These are phyloP conservation scores for Quercus lobata DNA, from an alignment of 331 rosid species.

Conservation along the genomic window DNA sequence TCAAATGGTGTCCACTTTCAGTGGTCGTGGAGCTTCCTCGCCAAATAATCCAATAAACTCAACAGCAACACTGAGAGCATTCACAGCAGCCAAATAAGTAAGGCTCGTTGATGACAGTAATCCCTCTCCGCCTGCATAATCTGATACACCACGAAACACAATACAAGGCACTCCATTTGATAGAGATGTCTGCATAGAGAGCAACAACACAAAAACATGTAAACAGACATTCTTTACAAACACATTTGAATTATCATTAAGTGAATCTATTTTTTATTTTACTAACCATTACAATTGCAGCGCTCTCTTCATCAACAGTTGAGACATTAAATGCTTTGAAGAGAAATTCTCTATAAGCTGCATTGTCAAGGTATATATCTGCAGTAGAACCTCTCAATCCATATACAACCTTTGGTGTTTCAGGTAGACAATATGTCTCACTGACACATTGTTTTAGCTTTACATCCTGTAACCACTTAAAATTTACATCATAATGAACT, in stretches of 20 bases:
- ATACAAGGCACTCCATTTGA: conserved; percentile 20
- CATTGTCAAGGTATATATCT: conserved; percentile 17
- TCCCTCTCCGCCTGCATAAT: not conserved
- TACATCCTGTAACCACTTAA: not conserved
- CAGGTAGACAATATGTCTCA: conserved; percentile 17
- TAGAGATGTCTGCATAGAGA: conserved; percentile 10
- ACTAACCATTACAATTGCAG: conserved; percentile 17
- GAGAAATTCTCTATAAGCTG: conserved; percentile 14
- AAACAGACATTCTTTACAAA: not conserved
- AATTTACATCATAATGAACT: not conserved
- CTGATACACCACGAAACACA: conserved; percentile 14
- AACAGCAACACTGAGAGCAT: conserved; percentile 14
- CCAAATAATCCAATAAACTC: conserved; percentile 3
- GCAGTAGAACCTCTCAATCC: conserved; percentile 21
- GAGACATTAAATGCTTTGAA: conserved; percentile 9
- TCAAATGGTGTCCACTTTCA: not conserved
- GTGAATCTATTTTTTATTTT: not conserved
- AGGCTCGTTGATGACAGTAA: not conserved
- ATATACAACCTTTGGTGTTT: conserved; percentile 13
- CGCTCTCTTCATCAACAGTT: conserved; percentile 18
- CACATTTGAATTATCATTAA: not conserved
- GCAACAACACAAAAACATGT: not conserved
- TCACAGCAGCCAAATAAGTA: conserved; percentile 12
- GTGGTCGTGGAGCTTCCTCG: not conserved
- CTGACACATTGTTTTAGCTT: conserved; percentile 2